These are phyloP conservation scores for Plasmodium adleri DNA, from an alignment of 169 alveolate species.

Conservation along the genomic window DNA sequence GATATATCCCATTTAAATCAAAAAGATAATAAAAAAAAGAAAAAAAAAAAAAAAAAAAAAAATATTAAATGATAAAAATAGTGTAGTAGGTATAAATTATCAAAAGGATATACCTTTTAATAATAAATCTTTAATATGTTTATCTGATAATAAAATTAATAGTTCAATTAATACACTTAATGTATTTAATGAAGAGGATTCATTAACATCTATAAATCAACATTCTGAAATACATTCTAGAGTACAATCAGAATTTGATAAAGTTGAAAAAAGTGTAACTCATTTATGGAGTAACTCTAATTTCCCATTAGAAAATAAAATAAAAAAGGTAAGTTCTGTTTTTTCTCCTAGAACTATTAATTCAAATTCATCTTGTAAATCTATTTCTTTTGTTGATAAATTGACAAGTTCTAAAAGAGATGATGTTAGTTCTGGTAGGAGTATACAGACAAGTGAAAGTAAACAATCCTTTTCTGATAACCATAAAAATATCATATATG, in stretches of 20 bases:
- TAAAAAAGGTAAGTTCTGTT: constrained; percentile 5
- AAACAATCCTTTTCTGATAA: neutral
- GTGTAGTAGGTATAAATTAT: neutral
- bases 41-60: neutral
- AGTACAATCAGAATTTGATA: neutral
- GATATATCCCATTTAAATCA: neutral
- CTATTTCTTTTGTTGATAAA: constrained; percentile 1
- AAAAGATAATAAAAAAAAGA: neutral
- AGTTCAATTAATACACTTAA: constrained; percentile 10
- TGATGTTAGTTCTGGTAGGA: neutral
- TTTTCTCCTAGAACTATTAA: constrained; percentile 10
- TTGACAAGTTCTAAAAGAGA: constrained; percentile 13
- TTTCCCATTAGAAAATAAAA: constrained; percentile 4
- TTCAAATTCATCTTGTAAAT: constrained; percentile 19
- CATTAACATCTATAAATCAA: neutral
- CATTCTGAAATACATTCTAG: neutral
- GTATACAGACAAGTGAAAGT: neutral
- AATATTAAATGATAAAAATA: neutral
- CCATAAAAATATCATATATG: neutral
- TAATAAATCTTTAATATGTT: constrained; percentile 10
- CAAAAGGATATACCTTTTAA: constrained; percentile 1
- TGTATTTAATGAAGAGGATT: constrained; percentile 3
- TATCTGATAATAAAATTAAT: constrained; percentile 16
- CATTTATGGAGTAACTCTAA: neutral
- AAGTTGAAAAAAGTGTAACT: neutral